Conservation (phyloP, 148 eudicot genomes). For the Vaccinium myrtillus region DNA sequence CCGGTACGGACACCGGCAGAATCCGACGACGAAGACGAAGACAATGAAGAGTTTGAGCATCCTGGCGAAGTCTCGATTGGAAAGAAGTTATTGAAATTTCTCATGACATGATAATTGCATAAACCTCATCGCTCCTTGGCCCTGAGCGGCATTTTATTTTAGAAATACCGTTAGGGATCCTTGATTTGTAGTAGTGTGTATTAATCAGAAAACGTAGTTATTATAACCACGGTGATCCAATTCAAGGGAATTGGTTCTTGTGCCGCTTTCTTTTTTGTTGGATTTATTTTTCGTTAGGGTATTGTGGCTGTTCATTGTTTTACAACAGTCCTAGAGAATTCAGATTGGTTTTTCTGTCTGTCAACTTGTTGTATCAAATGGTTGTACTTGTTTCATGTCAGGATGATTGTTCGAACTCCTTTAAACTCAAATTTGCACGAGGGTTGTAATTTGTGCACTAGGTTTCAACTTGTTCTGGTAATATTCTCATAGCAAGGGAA, state of each 20-base stretch:
- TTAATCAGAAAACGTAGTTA: slow-evolving; percentile 20
- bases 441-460: background rate
- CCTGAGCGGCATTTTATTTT: background rate
- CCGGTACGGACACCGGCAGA: slow-evolving; percentile 34
- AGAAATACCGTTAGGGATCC: background rate
- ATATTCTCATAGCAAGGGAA: background rate
- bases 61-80: slow-evolving; percentile 93
- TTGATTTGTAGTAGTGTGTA: slow-evolving; percentile 24
- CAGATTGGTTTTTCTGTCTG: background rate
- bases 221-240: slow-evolving; percentile 22
- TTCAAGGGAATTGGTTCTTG: slow-evolving; percentile 11
- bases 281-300: background rate
- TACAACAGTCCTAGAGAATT: slow-evolving; percentile 14
- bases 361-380: slow-evolving; percentile 6
- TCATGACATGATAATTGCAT: slow-evolving; percentile 51
- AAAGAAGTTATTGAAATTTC: slow-evolving; percentile 86
- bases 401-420: background rate
- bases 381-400: background rate
- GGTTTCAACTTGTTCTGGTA: background rate
- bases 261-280: background rate
- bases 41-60: slow-evolving; percentile 64
- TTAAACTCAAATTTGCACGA: background rate
- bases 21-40: slow-evolving; percentile 40
- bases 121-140: background rate
- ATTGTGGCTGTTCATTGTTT: slow-evolving; percentile 1